A percentile compares a stretch with the other conserved stretches of the same genome.
phyloP scores from a whole-genome alignment of 225 moss, liverwort and hornwort genomes.

The Polytrichum formosum region DNA sequence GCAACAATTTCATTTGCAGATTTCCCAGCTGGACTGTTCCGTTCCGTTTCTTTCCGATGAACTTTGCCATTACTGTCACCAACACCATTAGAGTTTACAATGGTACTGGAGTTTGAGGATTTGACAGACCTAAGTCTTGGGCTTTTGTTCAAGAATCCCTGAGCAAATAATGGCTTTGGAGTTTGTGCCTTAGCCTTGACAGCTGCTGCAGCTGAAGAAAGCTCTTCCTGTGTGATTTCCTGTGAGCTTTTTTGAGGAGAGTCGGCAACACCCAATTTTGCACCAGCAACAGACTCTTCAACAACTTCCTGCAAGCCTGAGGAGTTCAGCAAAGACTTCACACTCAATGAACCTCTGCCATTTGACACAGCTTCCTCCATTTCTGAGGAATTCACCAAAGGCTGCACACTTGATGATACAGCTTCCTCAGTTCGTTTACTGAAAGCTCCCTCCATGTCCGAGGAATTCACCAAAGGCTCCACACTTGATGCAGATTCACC shows the following conservation, averaged over 20 bases:
- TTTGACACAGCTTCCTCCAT: too few relatives aligned
- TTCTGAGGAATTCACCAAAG: too few relatives aligned
- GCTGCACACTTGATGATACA: too few relatives aligned
- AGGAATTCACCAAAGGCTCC: too few relatives aligned
- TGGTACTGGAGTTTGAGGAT: background rate
- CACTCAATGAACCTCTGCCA: too few relatives aligned
- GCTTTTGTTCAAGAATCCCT: slow-evolving; percentile 25
- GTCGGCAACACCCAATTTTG: too few relatives aligned
- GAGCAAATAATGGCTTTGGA: slow-evolving; percentile 29
- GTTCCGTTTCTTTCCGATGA: background rate
- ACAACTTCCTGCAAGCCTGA: too few relatives aligned
- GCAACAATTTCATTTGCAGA: background rate
- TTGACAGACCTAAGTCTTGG: background rate
- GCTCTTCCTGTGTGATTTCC: background rate
- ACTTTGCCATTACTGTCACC: background rate
- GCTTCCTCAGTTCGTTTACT: too few relatives aligned
- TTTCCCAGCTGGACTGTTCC: background rate
- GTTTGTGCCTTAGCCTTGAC: background rate
- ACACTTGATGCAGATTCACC: too few relatives aligned
- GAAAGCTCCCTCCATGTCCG: too few relatives aligned
- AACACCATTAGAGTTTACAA: background rate
- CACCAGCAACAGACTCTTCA: too few relatives aligned
- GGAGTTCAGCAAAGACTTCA: too few relatives aligned
- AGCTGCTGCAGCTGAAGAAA: background rate
- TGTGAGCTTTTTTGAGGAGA: background rate